Evolutionary conservation across 2,329 filamentous ascomycete genomes (phyloP).

Genomic region (Clonostachys rosea): DNA sequence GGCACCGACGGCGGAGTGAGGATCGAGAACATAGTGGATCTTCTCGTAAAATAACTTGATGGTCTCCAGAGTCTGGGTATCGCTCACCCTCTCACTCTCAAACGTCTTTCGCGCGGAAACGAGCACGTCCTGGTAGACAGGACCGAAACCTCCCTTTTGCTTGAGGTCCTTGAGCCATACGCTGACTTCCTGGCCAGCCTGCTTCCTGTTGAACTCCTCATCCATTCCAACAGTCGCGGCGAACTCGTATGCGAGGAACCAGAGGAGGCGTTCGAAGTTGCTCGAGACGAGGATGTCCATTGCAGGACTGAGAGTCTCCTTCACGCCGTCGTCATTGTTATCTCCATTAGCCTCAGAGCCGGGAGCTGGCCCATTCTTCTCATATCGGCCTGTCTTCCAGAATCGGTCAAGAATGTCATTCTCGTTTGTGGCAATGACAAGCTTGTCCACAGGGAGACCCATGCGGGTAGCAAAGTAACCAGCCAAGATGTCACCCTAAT

Average conservation of each 20-base stretch:
- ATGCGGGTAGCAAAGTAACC: conserved; percentile 90
- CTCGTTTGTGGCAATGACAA: conserved; percentile 92
- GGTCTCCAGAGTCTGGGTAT: conserved; percentile 63
- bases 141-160: conserved; percentile 71
- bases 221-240: conserved; percentile 55
- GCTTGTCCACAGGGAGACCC: conserved; percentile 83
- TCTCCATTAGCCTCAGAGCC: conserved; percentile 55
- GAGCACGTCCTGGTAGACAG: conserved; percentile 71
- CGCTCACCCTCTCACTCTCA: conserved; percentile 70
- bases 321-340: conserved; percentile 70
- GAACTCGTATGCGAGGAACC: conserved; percentile 82
- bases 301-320: conserved; percentile 87
- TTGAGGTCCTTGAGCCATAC: conserved; percentile 80
- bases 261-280: conserved; percentile 94
- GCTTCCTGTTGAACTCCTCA: conserved; percentile 60
- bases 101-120: conserved; percentile 69
- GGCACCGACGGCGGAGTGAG: conserved; percentile 86
- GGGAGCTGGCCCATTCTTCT: conserved; percentile 67
- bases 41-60: conserved; percentile 52
- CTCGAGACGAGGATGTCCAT: conserved; percentile 97
- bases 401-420: conserved; percentile 97
- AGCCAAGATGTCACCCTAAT: conserved; percentile 74
- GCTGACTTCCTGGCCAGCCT: conserved; percentile 71
- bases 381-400: conserved; percentile 85
- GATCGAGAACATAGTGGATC: conserved; percentile 80